Conservation (phyloP, 352 stramenopile genomes). For the Pythium aquatile region DNA sequence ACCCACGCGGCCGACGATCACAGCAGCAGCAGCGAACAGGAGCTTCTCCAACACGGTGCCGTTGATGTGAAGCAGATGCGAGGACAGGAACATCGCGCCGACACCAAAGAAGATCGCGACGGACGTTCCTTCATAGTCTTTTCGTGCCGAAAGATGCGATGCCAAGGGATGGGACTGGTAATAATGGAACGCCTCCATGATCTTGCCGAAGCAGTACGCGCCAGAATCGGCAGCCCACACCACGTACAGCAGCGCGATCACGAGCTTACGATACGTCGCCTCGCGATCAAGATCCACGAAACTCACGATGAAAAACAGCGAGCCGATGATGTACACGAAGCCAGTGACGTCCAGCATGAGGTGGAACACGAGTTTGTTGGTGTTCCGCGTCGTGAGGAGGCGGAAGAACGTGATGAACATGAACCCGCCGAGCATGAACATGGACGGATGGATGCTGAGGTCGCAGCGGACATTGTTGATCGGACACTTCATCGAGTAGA, state of each 20-base stretch:
- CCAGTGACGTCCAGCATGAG: slow-evolving; percentile 54
- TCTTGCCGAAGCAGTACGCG: slow-evolving; percentile 92
- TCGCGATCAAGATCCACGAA: slow-evolving; percentile 59
- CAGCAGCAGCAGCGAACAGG: slow-evolving; percentile 79
- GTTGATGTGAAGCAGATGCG: slow-evolving; percentile 58
- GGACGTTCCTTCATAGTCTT: slow-evolving; percentile 94
- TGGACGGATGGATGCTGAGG: slow-evolving; percentile 30
- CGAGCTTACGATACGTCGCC: slow-evolving; percentile 52
- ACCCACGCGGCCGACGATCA: slow-evolving; percentile 95
- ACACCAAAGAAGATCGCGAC: slow-evolving; percentile 80
- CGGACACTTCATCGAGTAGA: slow-evolving; percentile 58
- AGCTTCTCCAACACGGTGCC: slow-evolving; percentile 81
- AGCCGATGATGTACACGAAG: slow-evolving; percentile 63
- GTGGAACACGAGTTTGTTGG: slow-evolving; percentile 38
- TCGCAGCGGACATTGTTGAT: slow-evolving; percentile 54
- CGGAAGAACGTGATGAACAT: slow-evolving; percentile 47
- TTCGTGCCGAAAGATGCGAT: slow-evolving; percentile 92
- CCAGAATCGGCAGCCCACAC: slow-evolving; percentile 89
- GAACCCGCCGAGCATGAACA: slow-evolving; percentile 40
- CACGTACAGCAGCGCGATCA: slow-evolving; percentile 67
- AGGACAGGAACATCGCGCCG: slow-evolving; percentile 79
- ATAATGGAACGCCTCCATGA: slow-evolving; percentile 83
- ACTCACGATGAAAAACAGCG: slow-evolving; percentile 50
- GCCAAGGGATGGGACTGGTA: slow-evolving; percentile 75
- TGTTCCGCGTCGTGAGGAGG: slow-evolving; percentile 29